Percentiles rank a stretch among this genome's conserved stretches.
Evolutionary conservation across 1,139 yeast genomes (phyloP).

Genomic region (Tardiomyces depauwii): DNA sequence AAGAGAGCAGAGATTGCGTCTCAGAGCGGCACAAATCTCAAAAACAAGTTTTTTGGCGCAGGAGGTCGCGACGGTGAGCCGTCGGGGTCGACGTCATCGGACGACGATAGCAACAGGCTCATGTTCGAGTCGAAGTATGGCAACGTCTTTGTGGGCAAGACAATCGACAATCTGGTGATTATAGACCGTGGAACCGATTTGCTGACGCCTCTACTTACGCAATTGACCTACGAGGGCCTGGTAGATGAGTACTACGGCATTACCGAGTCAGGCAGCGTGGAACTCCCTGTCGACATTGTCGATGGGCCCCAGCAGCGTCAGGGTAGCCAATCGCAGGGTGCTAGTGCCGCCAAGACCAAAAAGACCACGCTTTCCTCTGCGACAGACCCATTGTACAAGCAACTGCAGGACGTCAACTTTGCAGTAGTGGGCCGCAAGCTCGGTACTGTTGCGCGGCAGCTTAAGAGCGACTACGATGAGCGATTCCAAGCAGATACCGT

Average conservation of each 20-base stretch:
- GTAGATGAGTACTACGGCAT: conserved; percentile 60
- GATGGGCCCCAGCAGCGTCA: conserved; percentile 6
- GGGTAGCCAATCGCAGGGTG: background rate
- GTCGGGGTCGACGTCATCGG: background rate
- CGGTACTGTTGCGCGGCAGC: conserved; percentile 56
- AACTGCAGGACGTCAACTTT: conserved; percentile 59
- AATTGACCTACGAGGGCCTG: conserved; percentile 73
- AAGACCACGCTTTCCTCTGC: conserved; percentile 27
- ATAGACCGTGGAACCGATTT: conserved; percentile 71
- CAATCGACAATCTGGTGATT: conserved; percentile 43
- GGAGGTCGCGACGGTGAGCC: conserved; percentile 3
- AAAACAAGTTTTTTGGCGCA: background rate
- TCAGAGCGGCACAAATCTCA: background rate
- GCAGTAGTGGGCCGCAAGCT: conserved; percentile 67
- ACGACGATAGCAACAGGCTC: background rate
- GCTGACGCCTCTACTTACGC: conserved; percentile 59
- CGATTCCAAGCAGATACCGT: conserved; percentile 50
- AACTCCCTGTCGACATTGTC: conserved; percentile 25
- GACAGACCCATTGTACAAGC: conserved; percentile 33
- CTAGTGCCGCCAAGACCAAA: conserved; percentile 1
- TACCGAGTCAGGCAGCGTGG: conserved; percentile 36
- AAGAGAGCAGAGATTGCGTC: conserved; percentile 9
- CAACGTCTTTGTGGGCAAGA: conserved; percentile 22
- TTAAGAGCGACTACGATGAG: conserved; percentile 60
- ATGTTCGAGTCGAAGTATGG: conserved; percentile 21